Percentiles rank a stretch among this genome's conserved stretches.
Conservation (phyloP, 108 stramenopile genomes). For the Epithemia pelagica region DNA sequence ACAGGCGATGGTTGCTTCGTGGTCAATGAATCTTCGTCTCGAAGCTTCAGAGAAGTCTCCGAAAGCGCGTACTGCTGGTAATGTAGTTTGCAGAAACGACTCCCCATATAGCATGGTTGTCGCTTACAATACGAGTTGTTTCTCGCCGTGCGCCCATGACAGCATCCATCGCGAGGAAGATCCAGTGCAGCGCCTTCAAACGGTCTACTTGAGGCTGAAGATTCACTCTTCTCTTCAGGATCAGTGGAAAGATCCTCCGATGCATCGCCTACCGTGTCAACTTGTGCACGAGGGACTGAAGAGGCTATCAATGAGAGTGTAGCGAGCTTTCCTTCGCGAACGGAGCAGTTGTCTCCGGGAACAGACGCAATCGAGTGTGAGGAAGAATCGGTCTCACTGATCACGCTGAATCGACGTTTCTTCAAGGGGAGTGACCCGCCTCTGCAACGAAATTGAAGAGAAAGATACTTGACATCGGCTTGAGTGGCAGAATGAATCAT, state of each 20-base stretch:
- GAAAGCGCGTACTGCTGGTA: slow-evolving; percentile 17
- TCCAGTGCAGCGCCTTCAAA: slow-evolving; percentile 4
- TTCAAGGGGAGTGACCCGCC: slow-evolving; percentile 16
- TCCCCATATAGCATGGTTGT: slow-evolving; percentile 29
- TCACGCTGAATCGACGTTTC: slow-evolving; percentile 15
- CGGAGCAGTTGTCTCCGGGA: background rate
- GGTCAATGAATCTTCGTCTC: background rate
- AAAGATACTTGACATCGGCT: background rate
- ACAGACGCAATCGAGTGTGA: background rate
- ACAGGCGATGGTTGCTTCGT: background rate
- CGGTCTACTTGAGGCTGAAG: background rate
- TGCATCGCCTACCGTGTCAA: background rate
- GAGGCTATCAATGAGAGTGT: slow-evolving; percentile 14
- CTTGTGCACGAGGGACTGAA: background rate
- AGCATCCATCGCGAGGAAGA: slow-evolving; percentile 18
- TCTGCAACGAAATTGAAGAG: background rate
- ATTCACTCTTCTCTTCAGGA: background rate
- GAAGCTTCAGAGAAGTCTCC: background rate
- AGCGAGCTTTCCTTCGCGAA: slow-evolving; percentile 4
- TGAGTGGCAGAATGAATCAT: too few species aligned
- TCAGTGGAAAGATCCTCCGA: slow-evolving; percentile 1
- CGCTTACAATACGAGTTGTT: slow-evolving; percentile 29
- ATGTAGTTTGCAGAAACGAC: slow-evolving; percentile 39
- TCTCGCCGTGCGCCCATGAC: slow-evolving; percentile 29
- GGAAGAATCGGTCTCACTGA: slow-evolving; percentile 1